These are phyloP conservation scores for Teratosphaeria zuluensis DNA, from an alignment of 2,329 filamentous ascomycete species.

Conservation along the genomic window DNA sequence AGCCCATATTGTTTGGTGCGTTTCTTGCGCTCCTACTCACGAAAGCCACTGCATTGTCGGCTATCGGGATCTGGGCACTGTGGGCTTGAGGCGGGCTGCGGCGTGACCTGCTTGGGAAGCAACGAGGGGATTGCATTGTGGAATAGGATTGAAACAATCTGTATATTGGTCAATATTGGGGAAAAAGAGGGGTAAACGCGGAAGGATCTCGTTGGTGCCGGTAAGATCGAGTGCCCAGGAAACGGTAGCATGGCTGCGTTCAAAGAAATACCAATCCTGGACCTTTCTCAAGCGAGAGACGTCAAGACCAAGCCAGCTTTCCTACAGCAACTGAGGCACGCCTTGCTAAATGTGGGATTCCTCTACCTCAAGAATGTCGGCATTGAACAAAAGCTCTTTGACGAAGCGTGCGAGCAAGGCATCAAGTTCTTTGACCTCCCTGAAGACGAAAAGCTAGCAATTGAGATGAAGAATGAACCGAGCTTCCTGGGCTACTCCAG, in stretches of 20 bases:
- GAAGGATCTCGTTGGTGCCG: not conserved
- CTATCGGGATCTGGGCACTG: not conserved
- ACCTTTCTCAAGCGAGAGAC: conserved; percentile 57
- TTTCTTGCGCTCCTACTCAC: conserved; percentile 11
- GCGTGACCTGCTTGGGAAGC: too few relatives aligned
- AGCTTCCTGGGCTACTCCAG: conserved; percentile 38
- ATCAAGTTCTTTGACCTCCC: conserved; percentile 69
- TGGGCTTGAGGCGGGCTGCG: not conserved
- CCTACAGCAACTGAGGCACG: conserved; percentile 59
- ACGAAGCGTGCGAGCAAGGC: conserved; percentile 57
- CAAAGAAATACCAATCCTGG: conserved; percentile 65
- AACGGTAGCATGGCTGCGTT: conserved; percentile 37
- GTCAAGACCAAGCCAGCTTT: conserved; percentile 62
- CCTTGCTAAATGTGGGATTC: conserved; percentile 79
- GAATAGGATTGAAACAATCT: not conserved
- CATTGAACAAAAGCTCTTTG: conserved; percentile 55
- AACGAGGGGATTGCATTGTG: not conserved
- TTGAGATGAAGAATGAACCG: conserved; percentile 40
- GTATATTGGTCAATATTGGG: not conserved
- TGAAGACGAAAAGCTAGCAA: conserved; percentile 59
- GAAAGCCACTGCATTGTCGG: conserved; percentile 9
- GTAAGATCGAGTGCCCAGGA: not conserved
- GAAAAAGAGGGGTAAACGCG: too few relatives aligned
- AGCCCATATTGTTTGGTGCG: conserved; percentile 6
- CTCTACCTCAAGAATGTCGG: conserved; percentile 75